Evolutionary conservation across 352 stramenopile species (phyloP).

Genomic region (Saprolegnia parasitica): DNA sequence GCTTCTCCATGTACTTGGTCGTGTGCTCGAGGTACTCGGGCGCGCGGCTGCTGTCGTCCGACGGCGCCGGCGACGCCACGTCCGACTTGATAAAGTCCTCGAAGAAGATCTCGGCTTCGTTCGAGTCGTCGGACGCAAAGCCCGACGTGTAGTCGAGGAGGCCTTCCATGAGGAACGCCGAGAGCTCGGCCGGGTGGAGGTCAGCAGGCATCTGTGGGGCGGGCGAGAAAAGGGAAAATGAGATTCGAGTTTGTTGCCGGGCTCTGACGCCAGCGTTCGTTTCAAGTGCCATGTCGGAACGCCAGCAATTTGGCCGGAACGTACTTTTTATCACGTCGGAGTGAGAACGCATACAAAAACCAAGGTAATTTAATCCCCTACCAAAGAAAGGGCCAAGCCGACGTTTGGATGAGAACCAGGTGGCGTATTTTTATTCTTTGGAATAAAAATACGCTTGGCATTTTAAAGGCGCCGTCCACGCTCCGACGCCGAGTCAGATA

Average conservation of each 20-base stretch:
- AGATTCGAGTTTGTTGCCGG: neutral
- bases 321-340: neutral
- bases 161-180: constrained; percentile 18
- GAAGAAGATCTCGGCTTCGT: constrained; percentile 2
- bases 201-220: constrained; percentile 1
- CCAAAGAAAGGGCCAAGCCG: neutral
- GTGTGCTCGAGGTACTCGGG: constrained; percentile 9
- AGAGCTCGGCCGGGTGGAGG: constrained; percentile 9
- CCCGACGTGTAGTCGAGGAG: constrained; percentile 25
- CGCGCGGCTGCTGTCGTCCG: neutral
- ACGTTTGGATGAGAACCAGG: neutral
- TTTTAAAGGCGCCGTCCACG: no score
- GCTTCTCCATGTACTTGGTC: constrained; percentile 26
- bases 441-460: no score
- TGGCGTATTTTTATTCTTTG: neutral
- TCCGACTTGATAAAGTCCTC: constrained; percentile 18
- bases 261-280: neutral
- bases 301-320: constrained; percentile 7
- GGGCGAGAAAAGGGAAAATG: neutral
- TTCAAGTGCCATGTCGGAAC: constrained; percentile 3
- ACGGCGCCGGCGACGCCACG: neutral
- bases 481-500: neutral
- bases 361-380: neutral
- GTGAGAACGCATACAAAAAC: neutral
- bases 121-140: constrained; percentile 18